Conservation (phyloP, 139 green algal species). For the Tetraselmis chui region DNA sequence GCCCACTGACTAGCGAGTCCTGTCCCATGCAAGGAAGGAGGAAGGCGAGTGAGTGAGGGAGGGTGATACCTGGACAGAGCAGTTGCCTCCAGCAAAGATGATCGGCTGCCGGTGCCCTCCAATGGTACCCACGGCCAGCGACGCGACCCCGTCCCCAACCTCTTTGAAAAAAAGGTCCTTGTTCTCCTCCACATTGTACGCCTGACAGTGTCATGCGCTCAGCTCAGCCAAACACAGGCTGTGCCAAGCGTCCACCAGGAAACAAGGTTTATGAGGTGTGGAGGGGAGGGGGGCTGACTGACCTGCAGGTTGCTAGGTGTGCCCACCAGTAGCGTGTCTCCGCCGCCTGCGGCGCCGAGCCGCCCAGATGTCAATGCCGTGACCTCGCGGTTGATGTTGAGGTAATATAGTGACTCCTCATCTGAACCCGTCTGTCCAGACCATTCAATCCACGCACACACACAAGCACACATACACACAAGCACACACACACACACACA, state of each 20-base stretch:
- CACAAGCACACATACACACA: no score
- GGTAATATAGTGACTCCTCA: conserved; percentile 38
- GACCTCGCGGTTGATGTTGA: conserved; percentile 73
- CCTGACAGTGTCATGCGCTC: no score
- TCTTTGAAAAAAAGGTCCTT: conserved; percentile 71
- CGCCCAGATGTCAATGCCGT: conserved; percentile 37
- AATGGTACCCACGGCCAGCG: conserved; percentile 29
- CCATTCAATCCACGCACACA: no score
- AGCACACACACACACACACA: no score
- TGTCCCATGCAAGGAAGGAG: neutral
- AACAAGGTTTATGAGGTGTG: no score
- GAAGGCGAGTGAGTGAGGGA: neutral
- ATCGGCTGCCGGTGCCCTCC: conserved; percentile 24
- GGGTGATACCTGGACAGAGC: conserved; percentile 43
- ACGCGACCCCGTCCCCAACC: conserved; percentile 48
- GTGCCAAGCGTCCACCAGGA: no score
- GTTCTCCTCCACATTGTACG: conserved; percentile 59
- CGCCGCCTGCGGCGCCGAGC: neutral
- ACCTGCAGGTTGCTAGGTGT: conserved; percentile 30
- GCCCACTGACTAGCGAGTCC: no score
- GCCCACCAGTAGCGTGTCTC: conserved; percentile 60
- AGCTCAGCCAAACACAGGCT: no score
- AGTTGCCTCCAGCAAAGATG: conserved; percentile 59
- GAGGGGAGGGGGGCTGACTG: neutral
- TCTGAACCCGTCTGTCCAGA: neutral